These are phyloP conservation scores for Boletus edulis DNA, from an alignment of 768 basidiomycete species.

Conservation along the genomic window DNA sequence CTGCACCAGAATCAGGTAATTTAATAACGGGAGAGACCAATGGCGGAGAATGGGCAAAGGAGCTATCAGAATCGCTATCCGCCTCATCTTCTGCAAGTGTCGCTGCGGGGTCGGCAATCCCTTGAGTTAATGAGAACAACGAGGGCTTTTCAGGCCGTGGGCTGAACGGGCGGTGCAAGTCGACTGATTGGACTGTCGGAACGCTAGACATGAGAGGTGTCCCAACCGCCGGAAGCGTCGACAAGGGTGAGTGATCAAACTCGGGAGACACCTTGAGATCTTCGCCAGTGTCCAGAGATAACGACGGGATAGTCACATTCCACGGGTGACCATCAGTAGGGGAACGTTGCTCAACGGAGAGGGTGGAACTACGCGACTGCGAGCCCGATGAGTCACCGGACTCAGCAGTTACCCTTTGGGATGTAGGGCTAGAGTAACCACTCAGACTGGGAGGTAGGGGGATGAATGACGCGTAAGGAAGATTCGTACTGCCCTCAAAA, in stretches of 20 bases:
- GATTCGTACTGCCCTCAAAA: conserved; percentile 14
- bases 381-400: conserved; percentile 13
- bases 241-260: conserved; percentile 31
- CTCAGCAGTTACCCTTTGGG: conserved; percentile 21
- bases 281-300: conserved; percentile 4
- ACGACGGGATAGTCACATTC: conserved; percentile 5
- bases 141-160: conserved; percentile 25
- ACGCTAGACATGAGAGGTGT: conserved; percentile 24
- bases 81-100: conserved; percentile 10
- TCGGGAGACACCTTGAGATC: conserved; percentile 16
- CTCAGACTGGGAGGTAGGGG: conserved; percentile 32
- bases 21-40: conserved; percentile 29
- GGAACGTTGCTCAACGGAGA: conserved; percentile 28
- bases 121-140: conserved; percentile 21
- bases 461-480: conserved; percentile 28
- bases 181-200: conserved; percentile 10
- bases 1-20: conserved; percentile 24
- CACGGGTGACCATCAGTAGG: conserved; percentile 19
- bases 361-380: conserved; percentile 31
- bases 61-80: conserved; percentile 20
- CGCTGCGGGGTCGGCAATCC: neutral
- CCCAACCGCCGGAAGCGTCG: conserved; percentile 28
- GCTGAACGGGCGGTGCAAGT: conserved; percentile 27
- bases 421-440: conserved; percentile 30
- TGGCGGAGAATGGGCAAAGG: conserved; percentile 28